Evolutionary conservation across 2,329 filamentous ascomycete genomes (phyloP).

Genomic region (Phaeophleospora eucalypticola): DNA sequence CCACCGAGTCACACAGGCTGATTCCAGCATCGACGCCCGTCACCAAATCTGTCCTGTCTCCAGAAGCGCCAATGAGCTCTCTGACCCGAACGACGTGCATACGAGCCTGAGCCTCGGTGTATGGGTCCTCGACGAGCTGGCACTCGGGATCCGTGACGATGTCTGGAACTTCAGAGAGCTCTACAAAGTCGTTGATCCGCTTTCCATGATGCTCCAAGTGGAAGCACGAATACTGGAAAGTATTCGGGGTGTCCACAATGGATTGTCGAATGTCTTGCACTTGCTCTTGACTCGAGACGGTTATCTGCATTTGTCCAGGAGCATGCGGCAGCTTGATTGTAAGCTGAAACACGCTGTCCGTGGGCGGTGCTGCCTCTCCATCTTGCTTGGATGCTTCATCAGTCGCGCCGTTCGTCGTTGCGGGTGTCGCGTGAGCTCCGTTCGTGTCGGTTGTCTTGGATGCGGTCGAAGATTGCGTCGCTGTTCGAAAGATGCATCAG

Average conservation of each 20-base stretch:
- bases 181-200: slow-evolving; percentile 91
- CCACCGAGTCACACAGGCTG: slow-evolving; percentile 79
- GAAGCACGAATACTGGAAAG: slow-evolving; percentile 98
- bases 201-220: slow-evolving; percentile 87
- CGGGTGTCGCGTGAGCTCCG: slow-evolving; percentile 13
- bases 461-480: not conserved
- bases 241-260: slow-evolving; percentile 86
- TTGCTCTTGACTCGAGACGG: slow-evolving; percentile 84
- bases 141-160: slow-evolving; percentile 75
- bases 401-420: slow-evolving; percentile 13
- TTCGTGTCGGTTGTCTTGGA: not conserved
- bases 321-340: slow-evolving; percentile 78
- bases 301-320: slow-evolving; percentile 75
- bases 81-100: slow-evolving; percentile 88
- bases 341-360: slow-evolving; percentile 59
- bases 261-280: slow-evolving; percentile 96
- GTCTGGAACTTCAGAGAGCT: slow-evolving; percentile 81
- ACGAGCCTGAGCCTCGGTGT: slow-evolving; percentile 96
- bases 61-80: slow-evolving; percentile 88
- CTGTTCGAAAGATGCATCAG: not conserved
- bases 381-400: slow-evolving; percentile 16
- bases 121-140: slow-evolving; percentile 83
- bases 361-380: slow-evolving; percentile 20
- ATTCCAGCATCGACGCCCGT: slow-evolving; percentile 81
- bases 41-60: slow-evolving; percentile 79